A percentile compares a stretch with the other conserved stretches of the same genome.
Evolutionary conservation across 768 basidiomycete species (phyloP).

Genomic region (Gelatoporia subvermispora): DNA sequence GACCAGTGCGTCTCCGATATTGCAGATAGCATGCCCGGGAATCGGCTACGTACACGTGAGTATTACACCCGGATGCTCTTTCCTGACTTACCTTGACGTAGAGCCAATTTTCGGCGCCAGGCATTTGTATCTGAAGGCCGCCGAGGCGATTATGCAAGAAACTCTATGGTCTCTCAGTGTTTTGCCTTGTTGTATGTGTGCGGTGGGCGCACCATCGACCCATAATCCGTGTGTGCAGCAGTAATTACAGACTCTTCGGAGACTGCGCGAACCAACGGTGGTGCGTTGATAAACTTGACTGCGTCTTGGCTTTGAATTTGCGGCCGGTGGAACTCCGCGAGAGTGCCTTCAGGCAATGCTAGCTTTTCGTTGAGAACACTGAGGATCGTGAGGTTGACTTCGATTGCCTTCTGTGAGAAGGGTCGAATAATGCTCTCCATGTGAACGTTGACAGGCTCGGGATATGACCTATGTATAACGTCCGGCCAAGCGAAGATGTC

Average conservation of each 20-base stretch:
- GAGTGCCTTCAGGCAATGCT: constrained; percentile 25
- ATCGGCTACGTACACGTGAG: too few species aligned
- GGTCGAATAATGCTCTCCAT: constrained; percentile 22
- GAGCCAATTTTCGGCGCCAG: constrained; percentile 60
- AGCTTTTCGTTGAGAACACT: constrained; percentile 26
- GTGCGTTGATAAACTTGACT: constrained; percentile 27
- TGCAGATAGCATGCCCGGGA: too few species aligned
- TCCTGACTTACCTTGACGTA: constrained; percentile 49
- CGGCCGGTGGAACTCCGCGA: constrained; percentile 21
- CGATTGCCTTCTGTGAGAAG: constrained; percentile 25
- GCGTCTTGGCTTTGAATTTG: constrained; percentile 25
- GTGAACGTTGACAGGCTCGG: constrained; percentile 18
- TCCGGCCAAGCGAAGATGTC: constrained; percentile 29
- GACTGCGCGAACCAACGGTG: constrained; percentile 17
- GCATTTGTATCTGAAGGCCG: constrained; percentile 63
- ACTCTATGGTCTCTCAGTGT: too few species aligned
- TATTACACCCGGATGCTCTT: constrained; percentile 10
- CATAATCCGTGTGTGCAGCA: constrained; percentile 31
- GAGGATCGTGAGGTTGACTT: constrained; percentile 24
- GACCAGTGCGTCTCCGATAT: constrained; percentile 49
- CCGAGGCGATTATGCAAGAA: constrained; percentile 67
- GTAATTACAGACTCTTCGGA: constrained; percentile 18
- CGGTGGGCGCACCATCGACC: constrained; percentile 23
- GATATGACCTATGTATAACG: constrained; percentile 27
- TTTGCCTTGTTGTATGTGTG: too few species aligned